A percentile compares a stretch with the other conserved stretches of the same genome.
Conservation (phyloP, 2,329 filamentous ascomycete genomes). For the Verticillium klebahnii region DNA sequence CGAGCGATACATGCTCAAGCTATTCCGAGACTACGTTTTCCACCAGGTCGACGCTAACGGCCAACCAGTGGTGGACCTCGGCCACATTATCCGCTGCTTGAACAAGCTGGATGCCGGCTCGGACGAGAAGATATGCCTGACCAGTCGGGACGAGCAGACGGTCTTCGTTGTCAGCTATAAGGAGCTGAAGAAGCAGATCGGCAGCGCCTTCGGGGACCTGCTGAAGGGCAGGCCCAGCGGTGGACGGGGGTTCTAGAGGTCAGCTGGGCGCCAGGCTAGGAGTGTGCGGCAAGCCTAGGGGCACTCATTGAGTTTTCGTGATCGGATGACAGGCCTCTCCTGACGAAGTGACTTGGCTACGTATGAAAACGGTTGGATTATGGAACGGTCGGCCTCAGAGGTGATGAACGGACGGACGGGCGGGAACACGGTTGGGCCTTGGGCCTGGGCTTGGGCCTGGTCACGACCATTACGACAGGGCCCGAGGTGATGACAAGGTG, state of each 20-base stretch:
- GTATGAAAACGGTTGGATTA: background rate
- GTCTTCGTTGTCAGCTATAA: conserved; percentile 86
- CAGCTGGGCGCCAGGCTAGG: background rate
- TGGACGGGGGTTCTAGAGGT: conserved; percentile 24
- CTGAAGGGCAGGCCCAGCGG: conserved; percentile 36
- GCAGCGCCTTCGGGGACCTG: conserved; percentile 54
- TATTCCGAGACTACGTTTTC: conserved; percentile 96
- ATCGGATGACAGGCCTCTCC: background rate
- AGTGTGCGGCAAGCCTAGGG: no score
- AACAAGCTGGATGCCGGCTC: conserved; percentile 90
- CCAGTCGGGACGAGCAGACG: conserved; percentile 86
- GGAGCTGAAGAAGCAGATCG: conserved; percentile 69
- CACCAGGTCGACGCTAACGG: conserved; percentile 88
- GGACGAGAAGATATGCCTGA: conserved; percentile 80
- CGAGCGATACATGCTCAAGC: conserved; percentile 85
- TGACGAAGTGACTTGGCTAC: background rate
- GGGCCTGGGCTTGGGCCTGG: background rate
- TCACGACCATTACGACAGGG: background rate
- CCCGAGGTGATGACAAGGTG: background rate
- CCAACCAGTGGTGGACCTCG: conserved; percentile 78
- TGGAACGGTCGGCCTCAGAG: background rate
- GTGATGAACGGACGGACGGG: background rate
- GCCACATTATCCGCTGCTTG: conserved; percentile 78
- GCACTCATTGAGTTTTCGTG: background rate
- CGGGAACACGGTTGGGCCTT: background rate